phyloP scores from a whole-genome alignment of 2,329 filamentous ascomycete species.

The Aspergillus carbonarius region DNA sequence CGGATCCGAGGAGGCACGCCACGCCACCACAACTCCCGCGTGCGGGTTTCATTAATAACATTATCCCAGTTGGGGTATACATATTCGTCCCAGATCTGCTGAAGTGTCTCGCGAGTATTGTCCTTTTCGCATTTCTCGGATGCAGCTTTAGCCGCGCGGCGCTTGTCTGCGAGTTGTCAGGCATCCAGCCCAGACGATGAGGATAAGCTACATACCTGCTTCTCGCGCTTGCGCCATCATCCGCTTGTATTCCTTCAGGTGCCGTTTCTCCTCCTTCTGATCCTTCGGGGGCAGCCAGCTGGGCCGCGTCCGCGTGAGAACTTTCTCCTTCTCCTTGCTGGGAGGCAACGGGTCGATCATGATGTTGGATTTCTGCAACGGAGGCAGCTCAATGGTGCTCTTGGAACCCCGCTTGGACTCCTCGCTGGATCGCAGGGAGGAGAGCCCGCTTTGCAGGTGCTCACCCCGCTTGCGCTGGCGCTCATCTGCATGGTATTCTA shows the following conservation, averaged over 20 bases:
- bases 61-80: conserved; percentile 60
- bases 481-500: conserved; percentile 59
- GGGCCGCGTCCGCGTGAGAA: conserved; percentile 65
- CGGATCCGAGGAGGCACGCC: conserved; percentile 58
- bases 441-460: conserved; percentile 46
- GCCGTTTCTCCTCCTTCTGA: conserved; percentile 84
- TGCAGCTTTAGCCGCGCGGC: conserved; percentile 49
- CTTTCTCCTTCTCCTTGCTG: conserved; percentile 65
- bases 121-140: conserved; percentile 50
- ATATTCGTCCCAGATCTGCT: conserved; percentile 62
- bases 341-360: conserved; percentile 66
- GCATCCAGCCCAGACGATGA: neutral
- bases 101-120: conserved; percentile 53
- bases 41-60: conserved; percentile 54
- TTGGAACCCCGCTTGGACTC: conserved; percentile 40
- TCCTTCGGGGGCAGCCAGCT: conserved; percentile 69
- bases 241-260: conserved; percentile 70
- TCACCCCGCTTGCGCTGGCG: conserved; percentile 47
- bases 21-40: conserved; percentile 64
- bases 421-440: conserved; percentile 36
- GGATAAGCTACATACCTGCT: conserved; percentile 45
- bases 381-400: conserved; percentile 54
- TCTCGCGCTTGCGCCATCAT: conserved; percentile 65
- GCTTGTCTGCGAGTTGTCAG: conserved; percentile 45
- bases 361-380: conserved; percentile 61